Base-by-base conservation (phyloP, 2,329 filamentous ascomycete genomes). In the Teratosphaeria viscida region DNA sequence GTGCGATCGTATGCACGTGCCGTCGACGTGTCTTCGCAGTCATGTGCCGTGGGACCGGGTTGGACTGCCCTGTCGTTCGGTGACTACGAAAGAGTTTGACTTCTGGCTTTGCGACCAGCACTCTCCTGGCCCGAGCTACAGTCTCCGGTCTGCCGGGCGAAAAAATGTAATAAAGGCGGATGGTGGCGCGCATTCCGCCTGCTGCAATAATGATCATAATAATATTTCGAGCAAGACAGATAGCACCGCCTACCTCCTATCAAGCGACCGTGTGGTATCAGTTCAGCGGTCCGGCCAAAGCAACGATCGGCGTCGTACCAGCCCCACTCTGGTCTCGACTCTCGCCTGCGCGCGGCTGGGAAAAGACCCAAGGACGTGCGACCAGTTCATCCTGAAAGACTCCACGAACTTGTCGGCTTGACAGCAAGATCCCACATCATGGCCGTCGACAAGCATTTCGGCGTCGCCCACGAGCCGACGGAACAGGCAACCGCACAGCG, bases 401-500 rank as follows among this genome's bases (percentile, higher is more conserved):
- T 32, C 29, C 29, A 5, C 7, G 29, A 5, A 32, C 29, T 32
- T 32, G 29, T 32, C 29, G 29, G 29, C 29, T 7, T 32, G 29
- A 32, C 29, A 32, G 29, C 29, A 7, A 32, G 7, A 32, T 32
- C 3, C 4, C 37, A 14, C 37, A 49, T 27, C 43, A 57, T 59
- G 59, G 12, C 52, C 26, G 29, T 57, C 23, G 49, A 57, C 55
- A 35, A 57, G 26, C 57, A 59, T n/a, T 27, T 55, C 16, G 57
- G 53, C 35, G 53, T 27, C 5, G 52, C 11, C 47, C 23, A 57
- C 16, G 29, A 57, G 43, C 59, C 57, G 23, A n/a, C 27, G 47
- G 71, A 14, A 6, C 52, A 59, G 35, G 32, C 8, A 35, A 35
- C 47, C 47, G 29, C 47, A 35, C 27, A 55, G 29, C 58, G 54